phyloP scores from a whole-genome alignment of 176 grass and related monocot genomes.

The Triticum timopheevii region DNA sequence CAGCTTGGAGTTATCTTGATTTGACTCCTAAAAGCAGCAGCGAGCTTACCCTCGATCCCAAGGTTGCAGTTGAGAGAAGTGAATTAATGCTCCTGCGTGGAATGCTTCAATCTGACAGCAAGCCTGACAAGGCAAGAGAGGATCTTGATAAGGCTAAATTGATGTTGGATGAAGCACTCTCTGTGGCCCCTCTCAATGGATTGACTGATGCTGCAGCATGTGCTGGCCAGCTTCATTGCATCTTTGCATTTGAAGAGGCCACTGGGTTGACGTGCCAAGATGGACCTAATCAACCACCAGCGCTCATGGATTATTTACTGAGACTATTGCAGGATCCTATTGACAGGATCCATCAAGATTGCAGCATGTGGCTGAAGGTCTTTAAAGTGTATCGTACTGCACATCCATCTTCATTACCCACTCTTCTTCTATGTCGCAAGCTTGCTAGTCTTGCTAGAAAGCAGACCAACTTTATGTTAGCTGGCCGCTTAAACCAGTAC shows the following conservation, averaged over 20 bases:
- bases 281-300: conserved; percentile 46
- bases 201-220: conserved; percentile 67
- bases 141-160: conserved; percentile 80
- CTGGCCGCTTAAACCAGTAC: conserved; percentile 75
- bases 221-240: conserved; percentile 80
- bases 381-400: conserved; percentile 75
- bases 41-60: conserved; percentile 87
- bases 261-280: conserved; percentile 40
- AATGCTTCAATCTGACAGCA: conserved; percentile 72
- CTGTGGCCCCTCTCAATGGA: conserved; percentile 80
- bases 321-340: conserved; percentile 60
- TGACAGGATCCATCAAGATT: conserved; percentile 68
- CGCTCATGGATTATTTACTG: conserved; percentile 56
- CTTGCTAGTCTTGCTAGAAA: conserved; percentile 81
- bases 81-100: conserved; percentile 88
- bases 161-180: conserved; percentile 86
- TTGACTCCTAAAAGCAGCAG: conserved; percentile 87
- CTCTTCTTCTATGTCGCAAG: conserved; percentile 77
- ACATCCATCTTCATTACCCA: conserved; percentile 63
- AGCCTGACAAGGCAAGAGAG: conserved; percentile 39
- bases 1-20: conserved; percentile 92
- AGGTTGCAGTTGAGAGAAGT: conserved; percentile 91
- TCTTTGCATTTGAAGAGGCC: conserved; percentile 82
- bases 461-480: conserved; percentile 86
- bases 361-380: conserved; percentile 86